Base-by-base conservation (phyloP, 805 yeast species). In the Ogataea corticis region DNA sequence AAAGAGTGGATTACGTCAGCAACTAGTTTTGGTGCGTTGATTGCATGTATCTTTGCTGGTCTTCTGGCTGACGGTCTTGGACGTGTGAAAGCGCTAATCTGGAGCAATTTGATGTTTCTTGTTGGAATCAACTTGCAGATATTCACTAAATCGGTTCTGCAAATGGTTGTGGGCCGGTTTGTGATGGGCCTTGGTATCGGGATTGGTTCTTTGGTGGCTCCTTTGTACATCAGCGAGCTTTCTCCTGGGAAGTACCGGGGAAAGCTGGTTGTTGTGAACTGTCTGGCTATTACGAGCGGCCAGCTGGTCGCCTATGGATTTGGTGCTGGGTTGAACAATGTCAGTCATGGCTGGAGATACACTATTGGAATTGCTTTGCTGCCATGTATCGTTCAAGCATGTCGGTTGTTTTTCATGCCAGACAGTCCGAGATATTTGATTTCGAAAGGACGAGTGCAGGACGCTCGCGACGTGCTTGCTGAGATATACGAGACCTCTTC, bases 151-250 rank as follows among this genome's bases (percentile, higher is more conserved):
- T 62, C 71, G 2, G 76, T 77, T 7, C 61, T 71, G 69, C 64
- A 70, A n/a, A 77, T 77, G 82, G 69, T 77, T 41, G 55, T 57
- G 13, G 83, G 83, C 6, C 63, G 83, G 55, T 70, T 77, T 39
- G 64, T 77, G 9, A 71, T 77, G 59, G 83, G 83, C 1, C 63
- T 73, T 50, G 83, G 80, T 32, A 82, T 77, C 16, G 83, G 83
- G 17, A 65, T 72, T 29, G 83, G 82, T 0, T 77, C 82, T 4
- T 63, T 77, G 47, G 71, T 76, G 39, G 72, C 82, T 12, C 83
- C 83, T 1, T 65, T 77, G 39, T 75, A 76, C 71, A 71, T 77
- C 42, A 67, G 76, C 35, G 83, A 77, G 56, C 65, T 77, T 47
- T 76, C 82, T 2, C 82, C 83, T 3, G 65, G 77, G 6, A 71